phyloP scores from a whole-genome alignment of 106 monocot species.

The Dioscorea dumetorum region DNA sequence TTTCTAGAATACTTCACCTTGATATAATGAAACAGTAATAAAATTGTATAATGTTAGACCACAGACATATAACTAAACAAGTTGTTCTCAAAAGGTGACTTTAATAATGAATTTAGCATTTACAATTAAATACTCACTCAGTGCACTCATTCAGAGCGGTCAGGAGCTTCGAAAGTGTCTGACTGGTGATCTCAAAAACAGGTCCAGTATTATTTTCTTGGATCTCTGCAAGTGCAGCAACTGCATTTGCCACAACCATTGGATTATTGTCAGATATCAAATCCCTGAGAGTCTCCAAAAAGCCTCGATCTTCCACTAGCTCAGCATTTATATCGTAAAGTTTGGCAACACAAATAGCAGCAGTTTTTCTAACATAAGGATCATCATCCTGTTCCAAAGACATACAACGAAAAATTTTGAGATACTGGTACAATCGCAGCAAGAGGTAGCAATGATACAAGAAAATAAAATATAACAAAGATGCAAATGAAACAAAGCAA shows the following conservation, averaged over 20 bases:
- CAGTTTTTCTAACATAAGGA: conserved; percentile 98
- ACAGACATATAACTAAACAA: no score
- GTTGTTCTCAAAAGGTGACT: no score
- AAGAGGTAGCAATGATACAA: no score
- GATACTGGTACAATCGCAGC: not conserved
- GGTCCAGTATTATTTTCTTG: conserved; percentile 75
- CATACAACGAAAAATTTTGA: conserved; percentile 8
- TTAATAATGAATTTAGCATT: not conserved
- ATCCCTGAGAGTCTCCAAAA: conserved; percentile 87
- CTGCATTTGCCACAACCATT: conserved; percentile 99
- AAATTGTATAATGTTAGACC: no score
- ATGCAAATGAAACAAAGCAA: no score
- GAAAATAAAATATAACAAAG: no score
- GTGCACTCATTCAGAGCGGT: conserved; percentile 99
- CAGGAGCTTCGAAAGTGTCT: conserved; percentile 76
- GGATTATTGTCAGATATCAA: conserved; percentile 99
- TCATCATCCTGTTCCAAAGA: conserved; percentile 77
- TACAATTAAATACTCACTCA: conserved; percentile 50
- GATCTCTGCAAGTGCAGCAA: conserved; percentile 98
- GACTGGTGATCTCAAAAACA: conserved; percentile 91
- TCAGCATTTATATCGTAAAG: conserved; percentile 99
- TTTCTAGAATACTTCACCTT: no score
- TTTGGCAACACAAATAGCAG: conserved; percentile 95
- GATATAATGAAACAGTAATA: no score
- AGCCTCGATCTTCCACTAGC: conserved; percentile 94